Percentiles rank a stretch among this genome's conserved stretches.
phyloP scores from a whole-genome alignment of 176 grass and related monocot genomes.

The Leersia perrieri region DNA sequence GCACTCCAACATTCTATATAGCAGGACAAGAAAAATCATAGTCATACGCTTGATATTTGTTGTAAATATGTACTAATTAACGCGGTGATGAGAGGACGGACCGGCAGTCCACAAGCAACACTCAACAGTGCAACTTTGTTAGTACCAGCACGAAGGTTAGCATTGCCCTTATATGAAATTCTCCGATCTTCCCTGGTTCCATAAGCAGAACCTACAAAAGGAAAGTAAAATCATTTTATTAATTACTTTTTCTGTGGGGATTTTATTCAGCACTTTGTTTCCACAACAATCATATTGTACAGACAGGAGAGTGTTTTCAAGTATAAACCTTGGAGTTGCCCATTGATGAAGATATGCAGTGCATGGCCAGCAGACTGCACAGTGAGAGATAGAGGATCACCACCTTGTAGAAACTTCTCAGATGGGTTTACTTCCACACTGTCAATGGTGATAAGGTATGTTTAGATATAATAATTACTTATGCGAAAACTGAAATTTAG shows the following conservation, averaged over 20 bases:
- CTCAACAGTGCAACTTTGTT: conserved; percentile 89
- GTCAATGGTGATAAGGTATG: conserved; percentile 8
- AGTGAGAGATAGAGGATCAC: conserved; percentile 58
- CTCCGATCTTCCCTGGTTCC: conserved; percentile 92
- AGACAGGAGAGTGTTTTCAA: neutral
- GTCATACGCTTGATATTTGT: conserved; percentile 8
- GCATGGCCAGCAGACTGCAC: conserved; percentile 94
- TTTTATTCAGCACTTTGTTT: conserved; percentile 10
- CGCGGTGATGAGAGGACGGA: conserved; percentile 33
- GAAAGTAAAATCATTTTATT: conserved; percentile 26
- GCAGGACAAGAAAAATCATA: conserved; percentile 17
- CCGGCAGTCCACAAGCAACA: conserved; percentile 90
- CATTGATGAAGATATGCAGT: conserved; percentile 81
- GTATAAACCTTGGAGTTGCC: conserved; percentile 78
- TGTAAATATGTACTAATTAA: conserved; percentile 10
- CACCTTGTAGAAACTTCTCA: conserved; percentile 73
- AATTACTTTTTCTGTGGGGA: neutral
- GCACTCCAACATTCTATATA: conserved; percentile 83
- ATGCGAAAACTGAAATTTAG: neutral
- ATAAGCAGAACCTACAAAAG: conserved; percentile 73
- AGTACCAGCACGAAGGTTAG: conserved; percentile 77
- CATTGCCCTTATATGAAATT: conserved; percentile 68
- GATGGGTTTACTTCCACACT: conserved; percentile 85
- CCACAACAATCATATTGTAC: neutral
- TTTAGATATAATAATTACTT: conserved; percentile 17